Conservation (phyloP, 192 early-diverging fungal species). For the Oehlia diaphana region DNA sequence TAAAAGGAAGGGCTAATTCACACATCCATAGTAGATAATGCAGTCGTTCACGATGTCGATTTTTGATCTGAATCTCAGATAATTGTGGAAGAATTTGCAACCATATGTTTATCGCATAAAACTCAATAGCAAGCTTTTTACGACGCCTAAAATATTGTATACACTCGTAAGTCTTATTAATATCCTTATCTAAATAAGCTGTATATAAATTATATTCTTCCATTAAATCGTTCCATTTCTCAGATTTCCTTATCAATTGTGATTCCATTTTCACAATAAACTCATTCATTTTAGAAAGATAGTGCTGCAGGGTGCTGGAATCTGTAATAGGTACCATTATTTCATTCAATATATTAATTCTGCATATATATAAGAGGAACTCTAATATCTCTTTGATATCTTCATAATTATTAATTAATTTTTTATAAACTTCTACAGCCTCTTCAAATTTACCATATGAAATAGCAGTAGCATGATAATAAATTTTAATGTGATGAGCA, state of each 20-base stretch:
- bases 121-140: not conserved
- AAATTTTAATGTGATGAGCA: not conserved
- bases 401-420: not conserved
- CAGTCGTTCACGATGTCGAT: too few species aligned
- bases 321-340: not conserved
- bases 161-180: not conserved
- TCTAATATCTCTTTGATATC: not conserved
- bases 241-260: not conserved
- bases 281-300: not conserved
- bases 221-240: not conserved
- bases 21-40: not conserved
- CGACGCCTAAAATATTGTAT: not conserved
- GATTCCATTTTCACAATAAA: not conserved
- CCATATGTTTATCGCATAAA: conserved; percentile 11
- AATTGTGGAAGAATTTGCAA: not conserved
- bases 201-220: conserved; percentile 8
- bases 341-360: not conserved
- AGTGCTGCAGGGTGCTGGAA: not conserved
- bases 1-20: not conserved
- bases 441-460: not conserved
- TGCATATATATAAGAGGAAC: conserved; percentile 8
- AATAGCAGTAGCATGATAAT: not conserved
- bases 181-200: conserved; percentile 12
- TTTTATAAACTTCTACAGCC: not conserved
- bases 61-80: not conserved